phyloP scores from a whole-genome alignment of 2,329 filamentous ascomycete species.

The Fusarium nanum region DNA sequence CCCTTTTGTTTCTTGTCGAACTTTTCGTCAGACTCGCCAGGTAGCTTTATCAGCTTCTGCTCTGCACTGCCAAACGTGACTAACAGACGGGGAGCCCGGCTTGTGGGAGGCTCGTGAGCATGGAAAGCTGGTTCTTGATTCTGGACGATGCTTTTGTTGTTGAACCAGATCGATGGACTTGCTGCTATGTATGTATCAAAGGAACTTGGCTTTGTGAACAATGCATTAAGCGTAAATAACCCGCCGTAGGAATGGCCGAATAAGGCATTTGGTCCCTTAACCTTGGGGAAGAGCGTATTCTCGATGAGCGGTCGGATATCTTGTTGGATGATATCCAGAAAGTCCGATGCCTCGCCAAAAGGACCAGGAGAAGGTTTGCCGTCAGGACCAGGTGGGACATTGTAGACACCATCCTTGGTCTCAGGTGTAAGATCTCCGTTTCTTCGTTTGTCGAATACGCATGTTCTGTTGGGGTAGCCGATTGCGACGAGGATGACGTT shows the following conservation, averaged over 20 bases:
- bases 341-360: slow-evolving; percentile 57
- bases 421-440: slow-evolving; percentile 48
- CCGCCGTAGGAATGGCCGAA: slow-evolving; percentile 64
- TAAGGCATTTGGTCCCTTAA: slow-evolving; percentile 54
- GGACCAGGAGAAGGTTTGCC: slow-evolving; percentile 35
- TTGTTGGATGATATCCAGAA: slow-evolving; percentile 56
- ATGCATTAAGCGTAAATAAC: slow-evolving; percentile 58
- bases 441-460: slow-evolving; percentile 47
- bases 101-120: neutral
- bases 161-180: slow-evolving; percentile 62
- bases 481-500: slow-evolving; percentile 50
- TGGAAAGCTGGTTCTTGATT: slow-evolving; percentile 48
- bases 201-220: slow-evolving; percentile 54
- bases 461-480: slow-evolving; percentile 46
- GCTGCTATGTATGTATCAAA: slow-evolving; percentile 60
- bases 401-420: slow-evolving; percentile 33
- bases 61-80: slow-evolving; percentile 51
- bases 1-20: slow-evolving; percentile 44
- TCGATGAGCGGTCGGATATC: slow-evolving; percentile 51
- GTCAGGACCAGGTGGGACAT: slow-evolving; percentile 32
- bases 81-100: slow-evolving; percentile 47
- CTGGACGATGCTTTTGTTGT: slow-evolving; percentile 53
- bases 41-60: slow-evolving; percentile 44
- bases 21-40: slow-evolving; percentile 47
- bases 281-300: slow-evolving; percentile 35